phyloP scores from a whole-genome alignment of 345 rosid genomes.

The Eucalyptus regnans region DNA sequence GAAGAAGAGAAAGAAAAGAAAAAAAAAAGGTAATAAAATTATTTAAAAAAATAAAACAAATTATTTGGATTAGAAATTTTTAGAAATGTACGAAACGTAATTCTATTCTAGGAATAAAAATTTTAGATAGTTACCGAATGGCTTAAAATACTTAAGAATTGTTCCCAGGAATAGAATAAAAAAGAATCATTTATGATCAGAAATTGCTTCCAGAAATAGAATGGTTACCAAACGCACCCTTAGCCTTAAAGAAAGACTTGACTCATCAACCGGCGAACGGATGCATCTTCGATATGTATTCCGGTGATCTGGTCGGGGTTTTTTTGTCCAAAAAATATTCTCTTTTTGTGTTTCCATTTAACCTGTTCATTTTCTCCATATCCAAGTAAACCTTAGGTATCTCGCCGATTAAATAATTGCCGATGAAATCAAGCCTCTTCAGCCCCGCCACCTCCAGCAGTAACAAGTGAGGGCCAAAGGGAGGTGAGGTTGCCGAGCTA shows the following conservation, averaged over 20 bases:
- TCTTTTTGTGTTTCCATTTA: too few species aligned
- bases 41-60: too few species aligned
- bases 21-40: rapidly evolving
- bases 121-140: rapidly evolving
- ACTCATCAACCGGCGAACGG: rapidly evolving
- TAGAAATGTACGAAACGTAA: rapidly evolving
- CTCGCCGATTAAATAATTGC: rapidly evolving
- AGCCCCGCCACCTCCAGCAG: rapidly evolving
- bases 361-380: too few species aligned
- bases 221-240: rapidly evolving
- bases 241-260: rapidly evolving
- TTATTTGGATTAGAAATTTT: too few species aligned
- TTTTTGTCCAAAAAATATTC: too few species aligned
- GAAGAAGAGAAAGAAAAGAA: rapidly evolving
- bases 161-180: rapidly evolving
- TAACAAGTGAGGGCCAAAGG: rapidly evolving
- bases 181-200: rapidly evolving
- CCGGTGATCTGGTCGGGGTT: rapidly evolving
- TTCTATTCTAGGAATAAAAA: rapidly evolving
- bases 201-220: rapidly evolving
- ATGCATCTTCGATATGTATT: too few species aligned
- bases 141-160: too few species aligned
- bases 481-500: too few species aligned
- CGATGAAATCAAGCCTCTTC: too few species aligned
- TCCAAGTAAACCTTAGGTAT: too few species aligned